phyloP scores from a whole-genome alignment of 805 yeast species.

The Hanseniaspora clermontiae region DNA sequence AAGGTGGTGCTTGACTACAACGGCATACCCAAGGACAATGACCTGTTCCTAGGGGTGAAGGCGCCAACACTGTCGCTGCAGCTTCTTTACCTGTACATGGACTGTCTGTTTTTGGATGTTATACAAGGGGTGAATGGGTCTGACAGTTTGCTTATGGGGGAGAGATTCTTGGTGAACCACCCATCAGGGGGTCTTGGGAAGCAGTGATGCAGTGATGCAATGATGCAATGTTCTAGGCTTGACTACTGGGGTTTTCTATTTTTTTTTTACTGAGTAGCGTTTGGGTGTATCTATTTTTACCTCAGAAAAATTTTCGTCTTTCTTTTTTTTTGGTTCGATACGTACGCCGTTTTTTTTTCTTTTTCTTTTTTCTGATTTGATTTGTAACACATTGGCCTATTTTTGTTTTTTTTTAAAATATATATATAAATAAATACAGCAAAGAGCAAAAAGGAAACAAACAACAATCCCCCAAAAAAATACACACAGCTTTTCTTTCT shows the following conservation, averaged over 20 bases:
- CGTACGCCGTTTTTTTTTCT: not conserved
- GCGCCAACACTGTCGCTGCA: constrained; percentile 86
- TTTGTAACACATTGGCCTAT: not conserved
- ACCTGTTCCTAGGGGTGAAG: constrained; percentile 57
- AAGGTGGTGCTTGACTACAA: constrained; percentile 33
- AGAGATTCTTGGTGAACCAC: constrained; percentile 56
- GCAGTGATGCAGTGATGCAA: not conserved
- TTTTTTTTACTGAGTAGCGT: not conserved
- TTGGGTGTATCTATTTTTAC: too few relatives aligned
- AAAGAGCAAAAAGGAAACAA: too few relatives aligned
- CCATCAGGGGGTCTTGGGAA: constrained; percentile 87
- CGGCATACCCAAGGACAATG: constrained; percentile 34
- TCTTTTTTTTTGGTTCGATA: not conserved
- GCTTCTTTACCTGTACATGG: constrained; percentile 60
- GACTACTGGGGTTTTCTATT: too few relatives aligned
- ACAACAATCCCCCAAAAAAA: too few relatives aligned
- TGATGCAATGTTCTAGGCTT: too few relatives aligned
- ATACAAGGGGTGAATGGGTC: constrained; percentile 47
- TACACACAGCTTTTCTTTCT: too few relatives aligned
- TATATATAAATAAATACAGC: too few relatives aligned
- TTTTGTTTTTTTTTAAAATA: too few relatives aligned
- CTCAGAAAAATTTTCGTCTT: too few relatives aligned
- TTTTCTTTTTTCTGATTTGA: not conserved
- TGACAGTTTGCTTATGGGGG: constrained; percentile 42
- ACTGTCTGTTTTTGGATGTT: constrained; percentile 63